Base-by-base conservation (phyloP, 2,329 filamentous ascomycete species). In the Hypoxylon rubiginosum region DNA sequence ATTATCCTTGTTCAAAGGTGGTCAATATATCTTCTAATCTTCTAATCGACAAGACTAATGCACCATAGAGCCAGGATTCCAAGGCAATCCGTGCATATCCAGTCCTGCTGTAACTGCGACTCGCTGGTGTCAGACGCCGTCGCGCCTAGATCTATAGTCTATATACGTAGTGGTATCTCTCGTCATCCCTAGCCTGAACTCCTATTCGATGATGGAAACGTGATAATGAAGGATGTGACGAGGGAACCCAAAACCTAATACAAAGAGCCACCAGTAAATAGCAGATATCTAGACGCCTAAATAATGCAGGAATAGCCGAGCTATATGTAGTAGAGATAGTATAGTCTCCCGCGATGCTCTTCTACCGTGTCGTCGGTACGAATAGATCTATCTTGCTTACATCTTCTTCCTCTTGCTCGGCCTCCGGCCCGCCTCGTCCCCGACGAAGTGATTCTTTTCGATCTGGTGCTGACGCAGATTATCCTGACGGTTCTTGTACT, bases 391-490 rank as follows among this genome's bases (percentile, higher is more conserved):
- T 26, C 58, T 48, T 15, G 58, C 41, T 26, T 70, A 71, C 28
- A 64, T 68, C 78, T 82, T 85, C 78, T 83, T 85, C 71, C 83
- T 79, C 76, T 87, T 87, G 36, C 73, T 79, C 1, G 82, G 81
- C 62, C 83, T 77, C 58, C 79, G 74, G 11, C 56, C 66, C 3
- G 64, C 63, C 53, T 74, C 74, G n/a, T 78, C 76, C 24, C 82
- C 79, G n/a, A 85, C 79, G 66, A 85, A 87, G 67, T 88, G 86
- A 0, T 80, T 80, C 78, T 87, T 87, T 63, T 86, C 84, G 34
- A 85, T 81, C 74, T 86, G 84, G 71, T 88, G 86, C 72, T 87
- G 84, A 62, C 83, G 79, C 66, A 88, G 74, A 59, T 88, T 88
- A 70, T 88, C 86, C 26, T 80, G 81, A 11, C 86, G 80, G 69